phyloP scores from a whole-genome alignment of 257 asterid species.

The Apocynum venetum region DNA sequence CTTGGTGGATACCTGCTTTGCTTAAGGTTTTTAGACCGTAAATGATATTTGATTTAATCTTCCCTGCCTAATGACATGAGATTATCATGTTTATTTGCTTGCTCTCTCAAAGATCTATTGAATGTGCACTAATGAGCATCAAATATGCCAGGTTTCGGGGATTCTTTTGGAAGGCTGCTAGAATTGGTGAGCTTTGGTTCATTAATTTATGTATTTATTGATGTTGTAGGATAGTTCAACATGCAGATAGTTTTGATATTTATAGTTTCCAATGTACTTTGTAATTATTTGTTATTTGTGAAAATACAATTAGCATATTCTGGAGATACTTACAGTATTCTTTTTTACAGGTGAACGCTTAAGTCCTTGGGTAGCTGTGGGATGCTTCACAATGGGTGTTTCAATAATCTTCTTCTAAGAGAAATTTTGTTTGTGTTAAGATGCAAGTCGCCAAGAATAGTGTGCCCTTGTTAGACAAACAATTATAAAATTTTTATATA shows the following conservation, averaged over 20 bases:
- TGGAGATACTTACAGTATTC: not conserved
- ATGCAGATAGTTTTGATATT: not conserved
- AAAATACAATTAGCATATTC: not conserved
- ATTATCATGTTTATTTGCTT: not conserved
- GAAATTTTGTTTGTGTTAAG: constrained; percentile 8
- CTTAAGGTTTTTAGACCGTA: not conserved
- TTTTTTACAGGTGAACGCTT: constrained; percentile 60
- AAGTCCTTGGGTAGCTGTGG: constrained; percentile 24
- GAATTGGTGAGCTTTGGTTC: constrained; percentile 35
- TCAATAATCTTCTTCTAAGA: constrained; percentile 75
- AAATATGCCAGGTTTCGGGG: constrained; percentile 47
- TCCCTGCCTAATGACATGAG: not conserved
- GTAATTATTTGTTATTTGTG: not conserved
- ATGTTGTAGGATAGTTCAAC: not conserved
- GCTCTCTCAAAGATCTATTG: not conserved
- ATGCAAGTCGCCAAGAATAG: not conserved
- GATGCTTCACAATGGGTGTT: constrained; percentile 79
- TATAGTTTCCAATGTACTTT: not conserved
- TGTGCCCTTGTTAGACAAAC: too few relatives aligned
- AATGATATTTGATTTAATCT: not conserved
- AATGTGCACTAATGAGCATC: not conserved
- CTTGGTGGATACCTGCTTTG: not conserved
- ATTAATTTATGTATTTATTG: not conserved
- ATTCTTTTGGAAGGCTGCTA: constrained; percentile 57
- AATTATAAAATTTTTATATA: too few relatives aligned